Conservation (phyloP, 2,329 filamentous ascomycete genomes). For the Beauveria medogensis region DNA sequence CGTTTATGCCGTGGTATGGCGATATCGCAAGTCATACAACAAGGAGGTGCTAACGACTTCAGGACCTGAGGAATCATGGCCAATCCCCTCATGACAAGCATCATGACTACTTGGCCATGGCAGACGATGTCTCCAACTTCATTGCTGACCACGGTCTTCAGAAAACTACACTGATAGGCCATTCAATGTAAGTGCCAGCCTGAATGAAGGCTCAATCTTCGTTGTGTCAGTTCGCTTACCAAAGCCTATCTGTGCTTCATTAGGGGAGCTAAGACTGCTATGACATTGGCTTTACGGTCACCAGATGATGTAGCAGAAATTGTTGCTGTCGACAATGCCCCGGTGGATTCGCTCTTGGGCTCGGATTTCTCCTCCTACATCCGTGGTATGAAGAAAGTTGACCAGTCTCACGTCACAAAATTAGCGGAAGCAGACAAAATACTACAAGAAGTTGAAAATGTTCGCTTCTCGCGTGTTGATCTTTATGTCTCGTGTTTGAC, state of each 20-base stretch:
- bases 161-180: constrained; percentile 73
- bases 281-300: constrained; percentile 70
- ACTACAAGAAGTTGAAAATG: constrained; percentile 63
- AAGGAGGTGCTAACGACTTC: constrained; percentile 8
- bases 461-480: constrained; percentile 20
- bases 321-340: constrained; percentile 86
- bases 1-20: constrained; percentile 69
- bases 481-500: neutral
- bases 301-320: constrained; percentile 62
- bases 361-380: constrained; percentile 74
- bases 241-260: neutral
- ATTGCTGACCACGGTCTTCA: constrained; percentile 62
- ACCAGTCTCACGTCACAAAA: constrained; percentile 56
- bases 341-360: constrained; percentile 68
- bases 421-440: constrained; percentile 76
- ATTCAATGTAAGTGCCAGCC: constrained; percentile 65
- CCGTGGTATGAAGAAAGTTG: constrained; percentile 75
- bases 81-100: constrained; percentile 68
- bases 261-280: constrained; percentile 86
- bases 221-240: neutral
- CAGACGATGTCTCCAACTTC: constrained; percentile 74
- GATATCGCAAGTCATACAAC: neutral
- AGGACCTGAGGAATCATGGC: constrained; percentile 92
- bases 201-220: neutral
- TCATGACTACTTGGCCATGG: constrained; percentile 79